Base-by-base conservation (phyloP, 441 rosid species). In the Hypseocharis bilobata region DNA sequence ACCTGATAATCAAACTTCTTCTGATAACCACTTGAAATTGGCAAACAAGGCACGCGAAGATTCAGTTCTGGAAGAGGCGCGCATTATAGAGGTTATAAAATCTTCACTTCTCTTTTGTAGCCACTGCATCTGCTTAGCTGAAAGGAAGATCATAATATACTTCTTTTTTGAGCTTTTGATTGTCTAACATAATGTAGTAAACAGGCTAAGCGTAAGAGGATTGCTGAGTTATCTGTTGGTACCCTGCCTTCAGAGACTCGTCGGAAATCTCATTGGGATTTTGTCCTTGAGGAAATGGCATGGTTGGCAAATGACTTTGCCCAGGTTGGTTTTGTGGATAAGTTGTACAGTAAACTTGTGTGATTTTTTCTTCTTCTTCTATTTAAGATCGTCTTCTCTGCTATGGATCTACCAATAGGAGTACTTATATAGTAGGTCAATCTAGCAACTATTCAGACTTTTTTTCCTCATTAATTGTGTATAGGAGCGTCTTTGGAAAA, bases 221-320 rank as follows among this genome's bases (percentile, higher is more conserved):
- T 89, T 80, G 86, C 91, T 19, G 93, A 92, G 78, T 85, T 90
- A 77, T 88, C 92, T 78, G 76, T 80, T 75, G 81, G 82, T 76
- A 69, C 78, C 3, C 67, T 77, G 23, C 77, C 82, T n/a, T 65
- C 69, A 70, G 96, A 86, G 75, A 74, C 52, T 70, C 81, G 73
- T 61, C 77, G 71, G 61, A 90, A 77, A 75, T 80, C 83, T 76
- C 96, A 88, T 36, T 95, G 99, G 99, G 96, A 90, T 77, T 95
- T 86, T 81, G 96, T 95, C 73, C 95, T 95, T 14, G 97, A 95
- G 92, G 99, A 95, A 80, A 92, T 95, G 95, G 78, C 87, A 67
- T 95, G 99, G 99, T 71, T 95, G 80, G 99, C 99, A 68, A 89
- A 90, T 79, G 99, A 95, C 79, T 87, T 95, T 84, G 88, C 88